Evolutionary conservation across 805 yeast genomes (phyloP).

Genomic region (Ogataea philodendri): DNA sequence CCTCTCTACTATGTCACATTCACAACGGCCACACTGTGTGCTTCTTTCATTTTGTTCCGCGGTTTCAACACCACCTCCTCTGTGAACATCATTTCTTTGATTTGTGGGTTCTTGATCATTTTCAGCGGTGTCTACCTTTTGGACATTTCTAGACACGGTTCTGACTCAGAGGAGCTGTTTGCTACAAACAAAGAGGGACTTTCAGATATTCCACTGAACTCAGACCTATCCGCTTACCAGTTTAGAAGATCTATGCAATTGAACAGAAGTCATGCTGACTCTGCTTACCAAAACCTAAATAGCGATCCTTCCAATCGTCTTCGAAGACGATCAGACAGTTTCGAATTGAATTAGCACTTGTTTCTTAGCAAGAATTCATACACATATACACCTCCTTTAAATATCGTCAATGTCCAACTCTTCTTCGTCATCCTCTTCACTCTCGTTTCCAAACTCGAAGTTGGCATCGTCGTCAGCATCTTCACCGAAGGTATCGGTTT

Average conservation of each 20-base stretch:
- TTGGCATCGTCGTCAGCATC: constrained; percentile 97
- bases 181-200: constrained; percentile 47
- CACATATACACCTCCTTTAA: constrained; percentile 36
- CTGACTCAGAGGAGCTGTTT: constrained; percentile 44
- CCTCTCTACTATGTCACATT: constrained; percentile 89
- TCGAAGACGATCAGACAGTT: constrained; percentile 61
- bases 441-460: constrained; percentile 96
- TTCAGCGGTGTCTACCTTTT: constrained; percentile 84
- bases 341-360: constrained; percentile 43
- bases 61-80: constrained; percentile 85
- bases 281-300: constrained; percentile 25
- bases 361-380: constrained; percentile 14
- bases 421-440: constrained; percentile 71
- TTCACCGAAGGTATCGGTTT: constrained; percentile 94
- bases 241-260: constrained; percentile 75
- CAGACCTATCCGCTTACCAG: constrained; percentile 71
- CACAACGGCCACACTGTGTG: constrained; percentile 82
- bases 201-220: constrained; percentile 73
- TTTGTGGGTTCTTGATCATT: constrained; percentile 82
- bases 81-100: constrained; percentile 74
- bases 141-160: constrained; percentile 70
- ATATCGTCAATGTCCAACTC: constrained; percentile 94
- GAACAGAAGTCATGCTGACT: constrained; percentile 38
- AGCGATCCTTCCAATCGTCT: constrained; percentile 47
- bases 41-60: constrained; percentile 80